Evolutionary conservation across 2,329 filamentous ascomycete species (phyloP), one percentile per base, ranked within the genome.

Genomic region (Fusarium napiforme): DNA sequence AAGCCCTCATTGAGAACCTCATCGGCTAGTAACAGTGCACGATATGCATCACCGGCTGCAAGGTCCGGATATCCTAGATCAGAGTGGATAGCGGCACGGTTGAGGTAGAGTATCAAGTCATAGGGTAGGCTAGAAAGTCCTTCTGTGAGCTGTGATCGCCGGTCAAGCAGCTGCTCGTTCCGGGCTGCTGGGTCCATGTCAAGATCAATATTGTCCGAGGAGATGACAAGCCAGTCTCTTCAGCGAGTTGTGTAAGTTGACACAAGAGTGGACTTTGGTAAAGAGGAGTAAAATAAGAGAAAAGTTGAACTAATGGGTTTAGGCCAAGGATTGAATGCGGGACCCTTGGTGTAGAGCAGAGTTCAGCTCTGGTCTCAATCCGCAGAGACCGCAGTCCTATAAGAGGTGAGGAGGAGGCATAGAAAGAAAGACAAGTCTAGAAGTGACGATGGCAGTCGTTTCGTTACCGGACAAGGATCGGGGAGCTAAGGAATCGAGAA

Each of bases 21-120:
- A 79, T 98, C 96, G 21, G 93, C 89, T 52, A 99, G 85, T 8
- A 97, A 88, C n/a, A 98, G 87, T 2, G 95, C 95, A 62, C 93
- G 92, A 81, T 98, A 98, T 9, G 94, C 94, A 85, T 98, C 95
- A 39, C 94, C 94, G 16, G 92, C 92, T 9, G 95, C 95, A 43
- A 99, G 89, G 81, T 99, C 96, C 0, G 94, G 94, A 81, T 97
- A 98, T 42, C 91, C 93, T 52, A 98, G 87, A 50, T 90, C 85
- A 21, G 91, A 88, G 81, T 98, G 91, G 46, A 93, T 85, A 39
- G 88, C 84, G 30, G 94, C 94, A 37, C 95, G 90, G 72, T 92
- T 87, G 62, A 93, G 85, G 73, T 91, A 92, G 12, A 92, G 84
- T 61, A 93, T 85, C 40, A 90, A 81, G 75, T 93, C 90, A 78